A percentile compares a stretch with the other conserved stretches of the same genome.
These are phyloP conservation scores for Clarireedia homoeocarpa DNA, from an alignment of 2,329 filamentous ascomycete species.

Conservation along the genomic window DNA sequence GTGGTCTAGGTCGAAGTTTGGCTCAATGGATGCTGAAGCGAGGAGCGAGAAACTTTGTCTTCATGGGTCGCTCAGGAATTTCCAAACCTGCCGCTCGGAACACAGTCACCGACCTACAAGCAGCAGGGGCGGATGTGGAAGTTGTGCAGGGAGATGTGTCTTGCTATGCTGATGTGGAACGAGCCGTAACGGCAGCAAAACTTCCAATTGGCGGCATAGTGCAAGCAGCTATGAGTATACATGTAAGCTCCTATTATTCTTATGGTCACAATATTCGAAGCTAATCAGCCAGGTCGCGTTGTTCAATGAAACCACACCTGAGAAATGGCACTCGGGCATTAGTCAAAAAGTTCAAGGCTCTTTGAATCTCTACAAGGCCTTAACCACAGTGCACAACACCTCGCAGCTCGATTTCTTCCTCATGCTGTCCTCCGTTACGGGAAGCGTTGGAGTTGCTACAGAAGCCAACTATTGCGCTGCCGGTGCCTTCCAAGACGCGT, in stretches of 20 bases:
- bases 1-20: too few species aligned
- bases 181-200: conserved; percentile 29
- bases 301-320: conserved; percentile 1
- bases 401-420: conserved; percentile 28
- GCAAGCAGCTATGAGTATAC: conserved; percentile 1
- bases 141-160: background rate
- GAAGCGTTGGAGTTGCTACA: conserved; percentile 9
- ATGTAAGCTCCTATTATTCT: background rate
- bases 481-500: conserved; percentile 32
- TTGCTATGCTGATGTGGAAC: background rate
- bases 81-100: too few species aligned
- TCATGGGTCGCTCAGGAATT: too few species aligned
- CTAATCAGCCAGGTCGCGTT: background rate
- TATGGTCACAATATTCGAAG: background rate
- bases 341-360: conserved; percentile 28
- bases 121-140: background rate
- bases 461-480: conserved; percentile 33
- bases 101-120: too few species aligned
- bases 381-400: background rate
- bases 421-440: conserved; percentile 22
- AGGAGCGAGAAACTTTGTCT: too few species aligned
- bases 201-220: conserved; percentile 21
- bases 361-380: conserved; percentile 11
- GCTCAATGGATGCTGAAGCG: too few species aligned
- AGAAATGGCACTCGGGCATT: conserved; percentile 10